Evolutionary conservation across 768 basidiomycete species (phyloP), one percentile per base, ranked within the genome.

Genomic region (Lyophyllum decastes): DNA sequence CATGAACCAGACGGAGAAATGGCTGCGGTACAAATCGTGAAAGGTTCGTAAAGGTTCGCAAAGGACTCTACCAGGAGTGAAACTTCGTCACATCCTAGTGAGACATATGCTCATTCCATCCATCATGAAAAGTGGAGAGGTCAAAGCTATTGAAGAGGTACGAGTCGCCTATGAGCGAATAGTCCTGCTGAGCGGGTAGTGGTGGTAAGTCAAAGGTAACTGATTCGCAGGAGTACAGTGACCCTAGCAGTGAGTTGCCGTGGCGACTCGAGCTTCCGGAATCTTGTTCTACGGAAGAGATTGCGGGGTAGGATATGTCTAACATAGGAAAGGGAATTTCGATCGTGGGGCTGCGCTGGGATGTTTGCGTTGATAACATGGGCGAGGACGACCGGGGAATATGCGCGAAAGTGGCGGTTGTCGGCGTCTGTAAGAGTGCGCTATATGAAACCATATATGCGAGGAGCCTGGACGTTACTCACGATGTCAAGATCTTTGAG

Each of bases 401-500:
- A 19, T 51, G 38, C 19, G 53, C 50, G 34, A 74, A 66, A 45
- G 54, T 66, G 24, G 64, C 46, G 30, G 58, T 57, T 45, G 65
- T 66, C 1, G 71, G 68, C 11, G 67, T 63, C 75, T 78, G 58
- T 19, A 53, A 55, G 24, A 22, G 17, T 17, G 40, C 35, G 22
- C 58, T 30, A 30, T 56, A 49, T 43, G 48, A 21, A 21, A 30
- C 22, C 10, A 49, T 8, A 33, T 51, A 44, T 21, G 52, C 45
- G 21, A 35, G n/a, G 10, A 48, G 41, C 16, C 6, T 7, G 35
- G n/a, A 55, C 64, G 41, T 40, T 26, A 57, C 66, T 61, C 55
- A 78, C 77, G 46, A 69, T 67, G 40, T 69, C 66, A 22, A 67
- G 52, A 52, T 70, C 70, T 21, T 58, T 68, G n/a, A 67, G 57